phyloP scores from a whole-genome alignment of 441 rosid species.

The Euphorbia celastroides region DNA sequence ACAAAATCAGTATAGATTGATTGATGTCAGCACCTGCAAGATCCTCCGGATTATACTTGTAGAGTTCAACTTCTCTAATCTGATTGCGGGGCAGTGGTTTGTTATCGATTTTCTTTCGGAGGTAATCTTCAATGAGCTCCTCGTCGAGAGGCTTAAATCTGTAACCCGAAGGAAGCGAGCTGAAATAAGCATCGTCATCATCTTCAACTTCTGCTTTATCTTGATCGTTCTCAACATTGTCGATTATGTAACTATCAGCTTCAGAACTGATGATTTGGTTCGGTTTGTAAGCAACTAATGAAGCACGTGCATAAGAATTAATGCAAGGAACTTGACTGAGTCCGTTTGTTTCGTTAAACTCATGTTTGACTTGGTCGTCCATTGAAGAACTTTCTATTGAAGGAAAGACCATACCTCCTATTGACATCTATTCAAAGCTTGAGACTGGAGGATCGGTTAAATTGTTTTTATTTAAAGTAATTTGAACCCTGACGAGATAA shows the following conservation, averaged over 20 bases:
- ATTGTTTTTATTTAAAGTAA: too few species aligned
- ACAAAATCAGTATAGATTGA: too few species aligned
- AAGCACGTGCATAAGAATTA: background rate
- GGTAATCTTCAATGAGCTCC: conserved; percentile 19
- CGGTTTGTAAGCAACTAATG: background rate
- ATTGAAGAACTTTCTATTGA: background rate
- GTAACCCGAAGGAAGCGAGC: conserved; percentile 14
- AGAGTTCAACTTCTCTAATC: conserved; percentile 18
- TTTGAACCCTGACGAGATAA: too few species aligned
- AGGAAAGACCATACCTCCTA: background rate
- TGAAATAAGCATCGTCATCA: conserved; percentile 3
- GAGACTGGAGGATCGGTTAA: background rate
- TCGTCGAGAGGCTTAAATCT: conserved; percentile 18
- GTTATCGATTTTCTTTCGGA: conserved; percentile 4
- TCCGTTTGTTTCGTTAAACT: background rate
- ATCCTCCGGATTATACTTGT: conserved; percentile 12
- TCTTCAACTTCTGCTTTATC: background rate
- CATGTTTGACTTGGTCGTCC: background rate
- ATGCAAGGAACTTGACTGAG: background rate
- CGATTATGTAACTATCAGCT: background rate
- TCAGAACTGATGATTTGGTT: background rate
- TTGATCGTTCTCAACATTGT: background rate
- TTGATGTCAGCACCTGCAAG: conserved; percentile 23
- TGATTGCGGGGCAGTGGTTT: conserved; percentile 7
- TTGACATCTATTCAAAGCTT: background rate